Percentiles rank a stretch among this genome's conserved stretches.
Conservation (phyloP, 1,284 basidiomycete genomes). For the Cryptococcus maquisensis region DNA sequence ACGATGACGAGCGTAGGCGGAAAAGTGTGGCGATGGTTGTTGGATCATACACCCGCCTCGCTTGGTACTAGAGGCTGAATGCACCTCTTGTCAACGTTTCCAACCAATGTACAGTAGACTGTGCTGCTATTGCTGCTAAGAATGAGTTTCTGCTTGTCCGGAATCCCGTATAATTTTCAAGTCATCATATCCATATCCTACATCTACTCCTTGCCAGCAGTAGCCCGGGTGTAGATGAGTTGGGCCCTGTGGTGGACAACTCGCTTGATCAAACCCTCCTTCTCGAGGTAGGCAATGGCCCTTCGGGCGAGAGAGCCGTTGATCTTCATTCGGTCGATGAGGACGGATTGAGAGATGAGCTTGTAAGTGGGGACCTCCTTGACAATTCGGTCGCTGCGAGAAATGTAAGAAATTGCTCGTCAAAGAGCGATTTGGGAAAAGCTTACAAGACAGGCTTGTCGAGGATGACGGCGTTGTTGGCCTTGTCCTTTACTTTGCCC, state of each 20-base stretch:
- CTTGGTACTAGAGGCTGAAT: slow-evolving; percentile 25
- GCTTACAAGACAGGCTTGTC: slow-evolving; percentile 64
- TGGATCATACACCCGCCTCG: slow-evolving; percentile 4
- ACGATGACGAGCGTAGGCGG: slow-evolving; percentile 36
- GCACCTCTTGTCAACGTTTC: not conserved
- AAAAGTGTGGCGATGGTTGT: slow-evolving; percentile 41
- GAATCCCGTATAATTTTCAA: not conserved
- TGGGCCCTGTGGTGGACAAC: slow-evolving; percentile 95
- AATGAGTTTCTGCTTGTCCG: too few species aligned
- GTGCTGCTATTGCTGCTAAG: too few species aligned
- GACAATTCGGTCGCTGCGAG: slow-evolving; percentile 81
- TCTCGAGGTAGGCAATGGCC: slow-evolving; percentile 90
- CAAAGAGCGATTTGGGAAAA: not conserved
- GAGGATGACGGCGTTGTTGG: slow-evolving; percentile 77
- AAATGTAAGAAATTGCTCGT: not conserved
- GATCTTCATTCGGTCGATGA: slow-evolving; percentile 86
- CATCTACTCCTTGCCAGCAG: slow-evolving; percentile 44
- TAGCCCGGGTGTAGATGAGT: slow-evolving; percentile 63
- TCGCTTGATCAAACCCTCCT: slow-evolving; percentile 91
- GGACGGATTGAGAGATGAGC: slow-evolving; percentile 94
- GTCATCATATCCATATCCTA: slow-evolving; percentile 19
- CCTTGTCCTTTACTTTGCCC: slow-evolving; percentile 99
- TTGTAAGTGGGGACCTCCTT: slow-evolving; percentile 99
- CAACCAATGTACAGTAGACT: not conserved
- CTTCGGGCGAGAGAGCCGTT: slow-evolving; percentile 92